phyloP scores from a whole-genome alignment of 2,329 filamentous ascomycete species.

The Metarhizium humberi region DNA sequence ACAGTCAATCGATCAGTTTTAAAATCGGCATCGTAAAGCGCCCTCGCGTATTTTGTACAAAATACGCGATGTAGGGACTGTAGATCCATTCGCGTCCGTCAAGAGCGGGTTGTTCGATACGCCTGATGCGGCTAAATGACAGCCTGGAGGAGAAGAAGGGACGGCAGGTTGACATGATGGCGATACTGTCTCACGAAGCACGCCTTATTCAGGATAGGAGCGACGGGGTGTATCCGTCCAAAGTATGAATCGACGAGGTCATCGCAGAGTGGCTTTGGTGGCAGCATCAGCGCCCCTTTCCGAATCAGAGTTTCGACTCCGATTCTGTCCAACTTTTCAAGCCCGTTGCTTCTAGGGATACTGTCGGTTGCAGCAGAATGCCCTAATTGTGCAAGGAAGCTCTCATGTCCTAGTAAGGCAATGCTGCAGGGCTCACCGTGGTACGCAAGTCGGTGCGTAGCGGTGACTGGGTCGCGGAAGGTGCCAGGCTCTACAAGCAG shows the following conservation, averaged over 20 bases:
- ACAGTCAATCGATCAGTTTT: conserved; percentile 95
- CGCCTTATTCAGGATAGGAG: conserved; percentile 85
- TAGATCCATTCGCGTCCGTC: conserved; percentile 93
- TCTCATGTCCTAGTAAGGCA: conserved; percentile 85
- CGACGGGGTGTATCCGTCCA: conserved; percentile 90
- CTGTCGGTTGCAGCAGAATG: conserved; percentile 58
- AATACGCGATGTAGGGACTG: conserved; percentile 86
- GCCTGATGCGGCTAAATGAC: conserved; percentile 82
- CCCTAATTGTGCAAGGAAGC: conserved; percentile 81
- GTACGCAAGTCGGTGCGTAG: conserved; percentile 88
- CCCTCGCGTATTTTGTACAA: conserved; percentile 98
- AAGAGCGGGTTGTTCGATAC: conserved; percentile 91
- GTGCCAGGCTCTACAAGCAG: conserved; percentile 95
- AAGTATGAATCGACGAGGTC: conserved; percentile 93
- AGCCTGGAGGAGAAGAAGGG: conserved; percentile 78
- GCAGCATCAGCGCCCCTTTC: conserved; percentile 85
- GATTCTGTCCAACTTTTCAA: conserved; percentile 88
- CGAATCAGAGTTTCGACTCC: conserved; percentile 94
- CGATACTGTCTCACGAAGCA: conserved; percentile 91
- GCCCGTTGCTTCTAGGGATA: conserved; percentile 48
- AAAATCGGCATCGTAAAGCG: conserved; percentile 92
- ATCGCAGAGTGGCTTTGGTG: conserved; percentile 80
- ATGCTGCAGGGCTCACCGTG: conserved; percentile 95
- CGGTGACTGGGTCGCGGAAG: conserved; percentile 87
- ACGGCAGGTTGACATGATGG: conserved; percentile 87